Conservation (phyloP, 257 asterid genomes). For the Paraleonurus japonicus region DNA sequence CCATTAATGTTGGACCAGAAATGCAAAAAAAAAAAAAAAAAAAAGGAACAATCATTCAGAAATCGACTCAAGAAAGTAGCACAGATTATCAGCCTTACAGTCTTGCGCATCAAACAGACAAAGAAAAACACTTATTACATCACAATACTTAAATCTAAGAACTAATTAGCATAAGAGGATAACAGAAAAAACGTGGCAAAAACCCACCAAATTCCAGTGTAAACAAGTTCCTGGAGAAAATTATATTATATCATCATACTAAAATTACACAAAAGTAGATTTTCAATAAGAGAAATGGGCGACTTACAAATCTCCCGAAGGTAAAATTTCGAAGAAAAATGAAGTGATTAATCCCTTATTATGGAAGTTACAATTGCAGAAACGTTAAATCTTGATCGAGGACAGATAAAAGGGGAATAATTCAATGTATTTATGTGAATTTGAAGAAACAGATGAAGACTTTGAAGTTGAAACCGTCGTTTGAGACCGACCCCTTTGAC, state of each 20-base stretch:
- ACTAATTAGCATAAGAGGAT: not conserved
- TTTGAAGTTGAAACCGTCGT: conserved; percentile 29
- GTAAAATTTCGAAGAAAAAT: not conserved
- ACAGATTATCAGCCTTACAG: not conserved
- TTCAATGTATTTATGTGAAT: conserved; percentile 6
- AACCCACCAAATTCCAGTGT: conserved; percentile 4
- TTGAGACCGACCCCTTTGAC: conserved; percentile 11
- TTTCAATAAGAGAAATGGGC: not conserved
- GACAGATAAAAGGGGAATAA: not conserved
- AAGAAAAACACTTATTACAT: not conserved
- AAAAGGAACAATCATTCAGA: not conserved
- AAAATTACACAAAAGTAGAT: not conserved
- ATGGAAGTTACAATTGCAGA: conserved; percentile 3
- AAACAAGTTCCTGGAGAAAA: not conserved
- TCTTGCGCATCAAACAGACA: not conserved
- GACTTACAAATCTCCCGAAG: conserved; percentile 19
- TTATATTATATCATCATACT: too few species aligned
- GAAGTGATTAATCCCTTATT: not conserved
- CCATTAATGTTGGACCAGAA: not conserved
- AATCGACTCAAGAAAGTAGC: not conserved
- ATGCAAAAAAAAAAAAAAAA: too few species aligned
- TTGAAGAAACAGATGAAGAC: conserved; percentile 24
- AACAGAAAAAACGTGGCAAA: not conserved
- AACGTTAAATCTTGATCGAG: conserved; percentile 12
- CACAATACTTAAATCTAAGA: conserved; percentile 13